A percentile compares a stretch with the other conserved stretches of the same genome.
These are phyloP conservation scores for Sideroxylon spinosum DNA, from an alignment of 179 eudicot species.

Conservation along the genomic window DNA sequence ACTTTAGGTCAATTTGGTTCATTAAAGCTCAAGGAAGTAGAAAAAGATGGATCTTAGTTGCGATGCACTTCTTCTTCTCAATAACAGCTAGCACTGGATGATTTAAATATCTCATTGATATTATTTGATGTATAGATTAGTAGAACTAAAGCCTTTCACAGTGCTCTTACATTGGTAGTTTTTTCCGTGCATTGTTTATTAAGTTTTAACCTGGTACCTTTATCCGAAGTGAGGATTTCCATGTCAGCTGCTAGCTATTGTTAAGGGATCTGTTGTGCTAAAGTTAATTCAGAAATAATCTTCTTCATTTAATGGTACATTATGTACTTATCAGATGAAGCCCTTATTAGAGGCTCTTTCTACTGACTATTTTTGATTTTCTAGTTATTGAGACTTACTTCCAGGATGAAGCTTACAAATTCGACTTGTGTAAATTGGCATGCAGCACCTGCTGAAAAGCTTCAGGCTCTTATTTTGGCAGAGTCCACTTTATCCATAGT, in stretches of 20 bases:
- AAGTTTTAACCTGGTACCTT: neutral
- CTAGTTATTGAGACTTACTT: neutral
- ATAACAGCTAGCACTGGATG: no score
- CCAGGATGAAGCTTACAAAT: neutral
- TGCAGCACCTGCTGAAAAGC: slow-evolving; percentile 74
- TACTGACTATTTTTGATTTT: neutral
- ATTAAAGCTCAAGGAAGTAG: neutral
- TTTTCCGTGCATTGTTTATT: neutral
- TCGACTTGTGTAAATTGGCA: slow-evolving; percentile 19
- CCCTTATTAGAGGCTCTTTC: neutral
- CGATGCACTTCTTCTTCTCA: no score
- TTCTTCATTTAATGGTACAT: neutral
- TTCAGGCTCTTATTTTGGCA: slow-evolving; percentile 76
- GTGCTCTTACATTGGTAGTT: neutral
- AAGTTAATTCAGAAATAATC: neutral
- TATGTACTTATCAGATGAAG: neutral
- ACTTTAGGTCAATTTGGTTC: neutral
- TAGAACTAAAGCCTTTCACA: neutral
- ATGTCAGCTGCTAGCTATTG: neutral
- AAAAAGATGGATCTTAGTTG: neutral
- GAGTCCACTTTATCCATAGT: slow-evolving; percentile 62
- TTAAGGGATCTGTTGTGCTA: neutral
- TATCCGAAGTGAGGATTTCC: neutral
- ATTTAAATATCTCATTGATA: neutral
- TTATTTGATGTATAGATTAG: neutral